Conservation (phyloP, 495 filamentous ascomycete species). For the Annulohypoxylon nitens region DNA sequence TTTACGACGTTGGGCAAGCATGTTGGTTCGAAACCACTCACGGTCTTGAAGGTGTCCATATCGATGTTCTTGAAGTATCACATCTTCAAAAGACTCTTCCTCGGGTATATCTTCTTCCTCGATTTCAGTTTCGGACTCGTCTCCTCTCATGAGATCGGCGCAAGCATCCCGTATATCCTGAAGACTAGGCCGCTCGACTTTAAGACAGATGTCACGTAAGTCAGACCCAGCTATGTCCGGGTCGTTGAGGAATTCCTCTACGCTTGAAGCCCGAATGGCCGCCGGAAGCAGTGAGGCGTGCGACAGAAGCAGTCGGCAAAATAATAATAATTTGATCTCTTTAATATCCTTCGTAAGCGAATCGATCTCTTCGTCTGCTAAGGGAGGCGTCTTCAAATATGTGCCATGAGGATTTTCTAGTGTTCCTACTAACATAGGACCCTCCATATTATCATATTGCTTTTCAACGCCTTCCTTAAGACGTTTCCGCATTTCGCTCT, state of each 20-base stretch:
- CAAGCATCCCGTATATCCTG: slow-evolving; percentile 66
- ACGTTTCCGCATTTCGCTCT: slow-evolving; percentile 55
- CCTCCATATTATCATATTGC: slow-evolving; percentile 50
- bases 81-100: slow-evolving; percentile 39
- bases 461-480: slow-evolving; percentile 58
- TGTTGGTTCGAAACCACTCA: slow-evolving; percentile 29
- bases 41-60: slow-evolving; percentile 43
- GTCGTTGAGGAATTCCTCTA: slow-evolving; percentile 63
- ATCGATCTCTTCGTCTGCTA: slow-evolving; percentile 60
- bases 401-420: slow-evolving; percentile 55
- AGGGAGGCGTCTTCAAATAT: slow-evolving; percentile 54
- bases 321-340: slow-evolving; percentile 65
- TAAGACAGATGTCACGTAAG: slow-evolving; percentile 63
- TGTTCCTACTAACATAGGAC: slow-evolving; percentile 56
- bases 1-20: slow-evolving; percentile 34
- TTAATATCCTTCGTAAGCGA: slow-evolving; percentile 58
- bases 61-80: slow-evolving; percentile 42
- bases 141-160: slow-evolving; percentile 62
- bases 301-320: slow-evolving; percentile 64
- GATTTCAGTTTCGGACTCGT: slow-evolving; percentile 52
- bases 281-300: slow-evolving; percentile 63
- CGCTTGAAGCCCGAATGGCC: slow-evolving; percentile 57
- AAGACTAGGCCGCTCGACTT: slow-evolving; percentile 60
- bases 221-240: slow-evolving; percentile 58
- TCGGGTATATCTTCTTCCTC: slow-evolving; percentile 36